A percentile compares a stretch with the other conserved stretches of the same genome.
These are phyloP conservation scores for Trichophyton equinum DNA, from an alignment of 2,329 filamentous ascomycete genomes.

Conservation along the genomic window DNA sequence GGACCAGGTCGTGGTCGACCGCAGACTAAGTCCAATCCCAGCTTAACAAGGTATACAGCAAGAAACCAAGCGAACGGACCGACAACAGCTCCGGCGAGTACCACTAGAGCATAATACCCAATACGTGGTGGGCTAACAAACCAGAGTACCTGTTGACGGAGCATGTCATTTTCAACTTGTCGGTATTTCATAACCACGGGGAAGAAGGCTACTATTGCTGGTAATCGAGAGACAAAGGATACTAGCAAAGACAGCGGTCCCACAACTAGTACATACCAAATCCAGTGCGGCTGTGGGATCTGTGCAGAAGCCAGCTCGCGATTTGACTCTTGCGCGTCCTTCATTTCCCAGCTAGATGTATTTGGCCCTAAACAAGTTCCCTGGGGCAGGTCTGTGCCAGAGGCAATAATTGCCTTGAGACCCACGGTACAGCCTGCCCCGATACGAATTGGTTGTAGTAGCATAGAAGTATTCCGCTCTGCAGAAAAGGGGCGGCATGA, in stretches of 20 bases:
- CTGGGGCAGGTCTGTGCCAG: not conserved
- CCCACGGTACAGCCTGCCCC: not conserved
- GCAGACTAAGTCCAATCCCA: not conserved
- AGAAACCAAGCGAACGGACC: not conserved
- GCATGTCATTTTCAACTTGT: not conserved
- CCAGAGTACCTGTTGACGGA: not conserved
- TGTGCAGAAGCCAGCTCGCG: not conserved
- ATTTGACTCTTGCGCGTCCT: conserved; percentile 2
- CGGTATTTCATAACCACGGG: not conserved
- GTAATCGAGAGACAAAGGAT: not conserved
- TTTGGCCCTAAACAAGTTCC: conserved; percentile 3
- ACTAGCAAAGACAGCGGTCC: not conserved
- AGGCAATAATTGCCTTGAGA: conserved; percentile 4
- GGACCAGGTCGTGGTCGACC: not conserved
- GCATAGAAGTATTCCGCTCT: conserved; percentile 2
- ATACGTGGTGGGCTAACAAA: not conserved
- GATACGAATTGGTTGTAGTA: not conserved
- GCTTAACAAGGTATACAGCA: not conserved
- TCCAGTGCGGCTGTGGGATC: conserved; percentile 1
- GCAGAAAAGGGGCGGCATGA: not conserved
- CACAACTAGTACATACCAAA: not conserved
- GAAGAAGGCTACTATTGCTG: not conserved
- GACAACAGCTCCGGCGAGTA: not conserved
- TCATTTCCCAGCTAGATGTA: conserved; percentile 4
- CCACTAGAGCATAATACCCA: conserved; percentile 3